These are phyloP conservation scores for Pouteria glomerata DNA, from an alignment of 148 eudicot species.

Conservation along the genomic window DNA sequence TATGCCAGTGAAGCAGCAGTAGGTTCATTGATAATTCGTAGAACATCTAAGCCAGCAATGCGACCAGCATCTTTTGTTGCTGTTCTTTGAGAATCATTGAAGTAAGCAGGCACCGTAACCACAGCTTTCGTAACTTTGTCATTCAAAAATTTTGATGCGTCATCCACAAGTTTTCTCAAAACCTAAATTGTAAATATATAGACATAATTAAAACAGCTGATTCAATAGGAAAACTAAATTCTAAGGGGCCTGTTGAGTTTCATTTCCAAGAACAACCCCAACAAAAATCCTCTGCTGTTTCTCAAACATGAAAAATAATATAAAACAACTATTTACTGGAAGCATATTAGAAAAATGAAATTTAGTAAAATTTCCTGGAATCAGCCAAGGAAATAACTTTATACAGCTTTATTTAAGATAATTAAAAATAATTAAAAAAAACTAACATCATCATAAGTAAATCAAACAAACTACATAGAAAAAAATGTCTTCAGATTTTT, in stretches of 20 bases:
- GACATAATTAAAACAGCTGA: not conserved
- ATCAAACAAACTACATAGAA: too few species aligned
- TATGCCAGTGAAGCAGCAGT: conserved; percentile 76
- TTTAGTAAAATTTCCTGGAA: not conserved
- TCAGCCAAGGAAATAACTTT: not conserved
- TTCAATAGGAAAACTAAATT: not conserved
- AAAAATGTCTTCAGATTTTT: not conserved
- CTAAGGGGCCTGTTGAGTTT: not conserved
- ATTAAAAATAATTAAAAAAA: too few species aligned
- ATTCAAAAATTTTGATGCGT: conserved; percentile 66
- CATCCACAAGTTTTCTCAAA: conserved; percentile 72
- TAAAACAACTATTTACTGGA: not conserved
- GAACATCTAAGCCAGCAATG: conserved; percentile 69
- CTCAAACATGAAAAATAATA: too few species aligned
- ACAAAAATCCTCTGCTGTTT: too few species aligned
- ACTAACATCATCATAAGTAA: too few species aligned
- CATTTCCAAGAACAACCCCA: not conserved
- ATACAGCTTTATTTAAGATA: too few species aligned
- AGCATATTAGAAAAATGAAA: not conserved
- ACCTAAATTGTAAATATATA: conserved; percentile 28
- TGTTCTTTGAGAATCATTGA: conserved; percentile 74
- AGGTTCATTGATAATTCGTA: conserved; percentile 72
- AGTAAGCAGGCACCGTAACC: conserved; percentile 69
- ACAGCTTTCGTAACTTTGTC: conserved; percentile 72
- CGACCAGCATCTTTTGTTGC: conserved; percentile 71